Evolutionary conservation across 371 early-diverging fungal genomes (phyloP).

Genomic region (Mucor mucedo): DNA sequence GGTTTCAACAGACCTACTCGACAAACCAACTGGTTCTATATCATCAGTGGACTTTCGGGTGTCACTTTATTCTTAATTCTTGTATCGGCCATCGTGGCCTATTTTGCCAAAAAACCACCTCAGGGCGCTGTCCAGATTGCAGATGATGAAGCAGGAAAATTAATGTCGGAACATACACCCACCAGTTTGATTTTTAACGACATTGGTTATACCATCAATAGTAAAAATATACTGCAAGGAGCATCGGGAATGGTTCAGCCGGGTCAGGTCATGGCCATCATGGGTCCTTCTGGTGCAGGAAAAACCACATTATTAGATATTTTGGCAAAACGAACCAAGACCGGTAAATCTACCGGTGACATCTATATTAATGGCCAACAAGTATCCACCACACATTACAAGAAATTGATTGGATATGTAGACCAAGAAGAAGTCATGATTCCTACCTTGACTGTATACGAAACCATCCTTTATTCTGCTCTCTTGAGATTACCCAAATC

Average conservation of each 20-base stretch:
- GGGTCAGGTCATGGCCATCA: constrained; percentile 85
- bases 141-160: constrained; percentile 67
- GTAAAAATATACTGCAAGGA: constrained; percentile 60
- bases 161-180: constrained; percentile 77
- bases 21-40: constrained; percentile 64
- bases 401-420: constrained; percentile 78
- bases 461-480: constrained; percentile 82
- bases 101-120: constrained; percentile 38
- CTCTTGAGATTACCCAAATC: constrained; percentile 76
- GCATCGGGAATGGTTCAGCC: constrained; percentile 77
- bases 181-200: constrained; percentile 72
- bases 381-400: constrained; percentile 59
- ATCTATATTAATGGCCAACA: constrained; percentile 71
- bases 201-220: constrained; percentile 58
- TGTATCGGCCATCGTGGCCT: constrained; percentile 46
- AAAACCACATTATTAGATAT: constrained; percentile 78
- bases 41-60: constrained; percentile 63
- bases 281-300: constrained; percentile 82
- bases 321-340: constrained; percentile 70
- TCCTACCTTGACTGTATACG: constrained; percentile 82
- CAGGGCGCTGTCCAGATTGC: constrained; percentile 45
- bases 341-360: constrained; percentile 64
- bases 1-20: constrained; percentile 66
- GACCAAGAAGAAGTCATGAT: constrained; percentile 89
- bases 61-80: constrained; percentile 63